Percentiles rank a stretch among this genome's conserved stretches.
Conservation (phyloP, 768 basidiomycete species). For the Hirschioporus abietinus region DNA sequence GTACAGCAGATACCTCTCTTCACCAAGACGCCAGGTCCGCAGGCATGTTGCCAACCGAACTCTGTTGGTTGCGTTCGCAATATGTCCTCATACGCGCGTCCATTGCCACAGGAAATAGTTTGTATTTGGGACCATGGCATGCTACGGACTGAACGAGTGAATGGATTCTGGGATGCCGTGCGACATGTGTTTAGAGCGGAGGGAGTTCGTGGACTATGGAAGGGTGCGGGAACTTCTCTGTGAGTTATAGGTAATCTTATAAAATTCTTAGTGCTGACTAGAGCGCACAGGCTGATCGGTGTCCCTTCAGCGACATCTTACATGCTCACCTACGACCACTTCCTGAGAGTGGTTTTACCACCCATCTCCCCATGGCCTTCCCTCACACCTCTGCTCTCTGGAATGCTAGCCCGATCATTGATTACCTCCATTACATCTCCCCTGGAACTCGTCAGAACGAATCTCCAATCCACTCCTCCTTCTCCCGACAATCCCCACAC, state of each 20-base stretch:
- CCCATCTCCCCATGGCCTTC: conserved; percentile 49
- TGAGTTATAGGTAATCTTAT: conserved; percentile 33
- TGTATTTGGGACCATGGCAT: conserved; percentile 77
- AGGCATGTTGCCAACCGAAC: conserved; percentile 67
- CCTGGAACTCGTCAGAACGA: conserved; percentile 88
- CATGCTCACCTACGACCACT: conserved; percentile 93
- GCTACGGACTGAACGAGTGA: conserved; percentile 65
- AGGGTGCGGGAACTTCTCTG: conserved; percentile 89
- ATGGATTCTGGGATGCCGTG: conserved; percentile 83
- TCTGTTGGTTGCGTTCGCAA: conserved; percentile 56
- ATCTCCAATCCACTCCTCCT: conserved; percentile 82
- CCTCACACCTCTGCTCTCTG: conserved; percentile 71
- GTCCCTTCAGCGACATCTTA: conserved; percentile 91
- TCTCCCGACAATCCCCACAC: conserved; percentile 70
- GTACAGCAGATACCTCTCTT: conserved; percentile 40
- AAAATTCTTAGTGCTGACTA: conserved; percentile 14
- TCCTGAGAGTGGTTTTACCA: conserved; percentile 60
- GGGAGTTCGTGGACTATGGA: conserved; percentile 87
- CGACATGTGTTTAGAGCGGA: conserved; percentile 75
- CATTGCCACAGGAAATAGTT: conserved; percentile 61
- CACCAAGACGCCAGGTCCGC: conserved; percentile 41
- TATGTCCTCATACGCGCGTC: conserved; percentile 70
- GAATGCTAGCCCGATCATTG: conserved; percentile 73
- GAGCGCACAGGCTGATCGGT: conserved; percentile 61
- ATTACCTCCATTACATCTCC: conserved; percentile 81